phyloP scores from a whole-genome alignment of 2,329 filamentous ascomycete genomes.

The Paraconiothyrium sp. region DNA sequence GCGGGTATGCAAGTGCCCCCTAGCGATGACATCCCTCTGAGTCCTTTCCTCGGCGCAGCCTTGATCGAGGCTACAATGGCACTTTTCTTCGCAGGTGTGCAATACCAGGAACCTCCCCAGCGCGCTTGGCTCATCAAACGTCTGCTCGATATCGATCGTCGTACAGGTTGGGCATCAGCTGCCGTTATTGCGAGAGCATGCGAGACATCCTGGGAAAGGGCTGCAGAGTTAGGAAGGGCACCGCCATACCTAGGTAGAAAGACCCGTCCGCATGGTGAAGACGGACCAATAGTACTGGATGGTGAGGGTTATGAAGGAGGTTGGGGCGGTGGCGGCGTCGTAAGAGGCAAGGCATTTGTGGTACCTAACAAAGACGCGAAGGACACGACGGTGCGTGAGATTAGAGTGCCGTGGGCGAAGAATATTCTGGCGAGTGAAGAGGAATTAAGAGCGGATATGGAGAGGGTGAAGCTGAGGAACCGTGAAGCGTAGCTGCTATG shows the following conservation, averaged over 20 bases:
- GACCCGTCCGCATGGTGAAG: constrained; percentile 32
- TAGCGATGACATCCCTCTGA: constrained; percentile 63
- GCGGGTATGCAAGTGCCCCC: constrained; percentile 68
- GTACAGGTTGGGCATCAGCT: constrained; percentile 89
- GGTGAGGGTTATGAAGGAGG: constrained; percentile 23
- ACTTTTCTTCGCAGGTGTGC: constrained; percentile 85
- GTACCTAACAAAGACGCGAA: neutral
- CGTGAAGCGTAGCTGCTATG: neutral
- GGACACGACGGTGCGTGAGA: constrained; percentile 35
- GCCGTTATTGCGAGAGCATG: constrained; percentile 83
- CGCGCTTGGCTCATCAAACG: constrained; percentile 80
- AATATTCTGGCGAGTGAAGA: constrained; percentile 81
- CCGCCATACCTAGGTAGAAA: constrained; percentile 68
- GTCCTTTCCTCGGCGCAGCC: constrained; percentile 79
- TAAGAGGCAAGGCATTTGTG: constrained; percentile 9
- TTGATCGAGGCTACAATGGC: constrained; percentile 84
- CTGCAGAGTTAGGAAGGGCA: constrained; percentile 76
- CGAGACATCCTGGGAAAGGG: constrained; percentile 83
- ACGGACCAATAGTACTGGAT: constrained; percentile 35
- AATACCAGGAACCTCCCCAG: constrained; percentile 77
- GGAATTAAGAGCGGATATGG: constrained; percentile 63
- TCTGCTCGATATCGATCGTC: constrained; percentile 76
- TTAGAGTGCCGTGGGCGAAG: constrained; percentile 77
- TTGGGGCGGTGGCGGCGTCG: constrained; percentile 22
- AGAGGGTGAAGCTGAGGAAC: constrained; percentile 29